Evolutionary conservation across 768 basidiomycete genomes (phyloP), one percentile per base, ranked within the genome.

Genomic region (Termitomyces sp.): DNA sequence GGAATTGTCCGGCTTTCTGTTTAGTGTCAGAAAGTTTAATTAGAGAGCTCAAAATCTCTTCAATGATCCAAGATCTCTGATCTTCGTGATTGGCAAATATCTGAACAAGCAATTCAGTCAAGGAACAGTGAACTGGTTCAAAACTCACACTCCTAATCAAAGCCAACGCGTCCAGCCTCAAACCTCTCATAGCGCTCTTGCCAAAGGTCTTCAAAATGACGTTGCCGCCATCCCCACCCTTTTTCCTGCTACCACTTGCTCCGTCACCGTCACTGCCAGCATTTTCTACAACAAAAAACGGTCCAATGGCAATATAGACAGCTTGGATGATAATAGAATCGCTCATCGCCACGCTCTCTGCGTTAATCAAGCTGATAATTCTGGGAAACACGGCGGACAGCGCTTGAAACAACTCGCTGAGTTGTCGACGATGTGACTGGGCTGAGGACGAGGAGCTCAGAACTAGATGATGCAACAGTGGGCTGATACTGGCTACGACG

Each of bases 21-120:
- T 93, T 97, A 20, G 86, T 84, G 65, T 94, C 91, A 2, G 92
- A 90, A 24, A 95, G 77, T 71, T 93, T 95, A 64, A 90, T 94
- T 54, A 98, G 74, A 0, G 93, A 95, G 9, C 85, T 83, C 28
- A 99, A 67, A 35, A 98, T 95, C 71, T 98, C 97, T 68, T 98
- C 95, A n/a, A 98, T 88, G 61, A 98, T 96, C 94, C 94, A 97
- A 0, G 88, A 85, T 9, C 97, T 77, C 70, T 99, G 97, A 44
- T 88, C 88, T 62, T 91, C 86, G 66, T 98, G 87, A 61, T 88
- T 90, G 13, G 92, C 91, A 64, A 97, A 98, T 33, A 95, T 87
- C 95, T 97, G 12, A 6, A 53, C n/a, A 42, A 65, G 0, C 16
- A 24, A 12, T 20, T 38, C 1, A 28, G 8, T 42, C 32, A 35